Conservation (phyloP, 2,329 filamentous ascomycete species). For the Akanthomyces muscarius region DNA sequence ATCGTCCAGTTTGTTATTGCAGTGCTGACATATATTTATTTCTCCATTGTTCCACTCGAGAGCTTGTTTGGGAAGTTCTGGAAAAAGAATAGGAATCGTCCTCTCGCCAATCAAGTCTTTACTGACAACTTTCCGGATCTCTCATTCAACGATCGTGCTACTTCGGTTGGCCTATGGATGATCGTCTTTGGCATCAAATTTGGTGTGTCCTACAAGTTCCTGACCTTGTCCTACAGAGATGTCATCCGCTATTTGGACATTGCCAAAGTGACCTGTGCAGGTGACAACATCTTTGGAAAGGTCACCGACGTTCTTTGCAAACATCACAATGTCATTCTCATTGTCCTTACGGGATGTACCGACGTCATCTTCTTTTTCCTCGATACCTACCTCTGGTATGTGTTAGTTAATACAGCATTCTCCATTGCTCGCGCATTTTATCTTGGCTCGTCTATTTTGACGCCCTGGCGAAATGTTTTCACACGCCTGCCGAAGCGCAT, state of each 20-base stretch:
- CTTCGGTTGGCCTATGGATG: constrained; percentile 94
- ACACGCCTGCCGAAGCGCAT: constrained; percentile 97
- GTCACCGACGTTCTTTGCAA: constrained; percentile 61
- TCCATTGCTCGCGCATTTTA: constrained; percentile 97
- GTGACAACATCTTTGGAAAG: constrained; percentile 60
- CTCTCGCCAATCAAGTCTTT: constrained; percentile 79
- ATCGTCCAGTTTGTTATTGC: constrained; percentile 94
- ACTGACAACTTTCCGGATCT: constrained; percentile 90
- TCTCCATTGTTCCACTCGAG: constrained; percentile 89
- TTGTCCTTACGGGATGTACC: constrained; percentile 70
- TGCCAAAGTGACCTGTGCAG: constrained; percentile 75
- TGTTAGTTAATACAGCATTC: constrained; percentile 87
- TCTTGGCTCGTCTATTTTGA: constrained; percentile 96
- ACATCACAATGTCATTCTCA: constrained; percentile 75
- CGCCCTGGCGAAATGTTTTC: constrained; percentile 98
- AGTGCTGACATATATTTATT: constrained; percentile 84
- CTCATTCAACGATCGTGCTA: constrained; percentile 87
- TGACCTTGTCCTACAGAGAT: constrained; percentile 89
- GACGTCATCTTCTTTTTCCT: constrained; percentile 97
- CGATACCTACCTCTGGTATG: constrained; percentile 97
- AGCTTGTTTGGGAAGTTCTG: constrained; percentile 90
- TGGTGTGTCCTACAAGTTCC: constrained; percentile 86
- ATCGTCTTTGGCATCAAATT: constrained; percentile 88
- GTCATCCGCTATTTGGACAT: constrained; percentile 83
- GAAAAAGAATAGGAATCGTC: constrained; percentile 68